Evolutionary conservation across 768 basidiomycete genomes (phyloP), one percentile per base, ranked within the genome.

Genomic region (Trametes cingulata): DNA sequence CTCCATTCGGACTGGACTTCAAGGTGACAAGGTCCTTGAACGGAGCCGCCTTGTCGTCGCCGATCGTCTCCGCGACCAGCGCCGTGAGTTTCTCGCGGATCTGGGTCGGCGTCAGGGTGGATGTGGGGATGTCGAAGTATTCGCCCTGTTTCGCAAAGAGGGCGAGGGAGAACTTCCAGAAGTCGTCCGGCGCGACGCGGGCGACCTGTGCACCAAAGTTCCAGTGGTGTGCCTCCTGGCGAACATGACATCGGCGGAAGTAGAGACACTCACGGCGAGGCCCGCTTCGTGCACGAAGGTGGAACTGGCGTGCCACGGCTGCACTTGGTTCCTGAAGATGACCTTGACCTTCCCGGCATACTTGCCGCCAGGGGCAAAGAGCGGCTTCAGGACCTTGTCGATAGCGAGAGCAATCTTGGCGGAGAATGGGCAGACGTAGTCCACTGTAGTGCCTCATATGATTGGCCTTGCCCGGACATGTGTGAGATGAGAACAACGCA

Each of bases 351-450:
- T 89, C 25, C 87, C 88, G 24, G 77, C 71, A 69, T 90, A 90
- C 69, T 80, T 79, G 8, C 88, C 89, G 12, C 81, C 81, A 20
- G 77, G 67, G 15, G 76, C 77, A 48, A 92, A 68, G 61, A 82
- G 72, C 22, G 88, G 91, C 60, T 78, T 82, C 29, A 92, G 74
- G 49, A 87, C 76, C 9, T 63, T 74, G 56, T 91, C 82, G 53
- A 93, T 81, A 20, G 81, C 77, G 27, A 78, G 73, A 10, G 85
- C 76, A 46, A 89, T 67, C 72, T 88, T 90, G 14, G 82, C 83
- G 63, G 88, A 91, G 80, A 78, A 93, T 1, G 91, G 91, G 66
- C 92, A 95, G 66, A 92, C 90, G 72, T 90, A 93, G 73, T 93
- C 93, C 75, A 93, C 90, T 92, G 63, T 1, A 36, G 57, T 27